A percentile compares a stretch with the other conserved stretches of the same genome.
Conservation (phyloP, 1,139 yeast genomes). For the Scheffersomyces parashehatae region DNA sequence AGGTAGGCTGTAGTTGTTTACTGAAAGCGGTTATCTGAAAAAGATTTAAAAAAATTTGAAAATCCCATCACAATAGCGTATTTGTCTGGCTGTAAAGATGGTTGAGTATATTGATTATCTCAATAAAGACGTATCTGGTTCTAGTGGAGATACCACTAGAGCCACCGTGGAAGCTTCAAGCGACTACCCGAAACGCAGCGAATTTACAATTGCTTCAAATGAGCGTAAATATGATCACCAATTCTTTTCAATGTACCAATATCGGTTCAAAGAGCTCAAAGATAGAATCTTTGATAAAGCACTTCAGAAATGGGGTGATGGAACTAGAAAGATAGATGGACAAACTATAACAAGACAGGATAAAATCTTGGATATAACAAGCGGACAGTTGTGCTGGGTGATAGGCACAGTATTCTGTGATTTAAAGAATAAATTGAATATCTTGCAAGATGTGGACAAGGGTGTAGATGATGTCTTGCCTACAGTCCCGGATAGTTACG, state of each 20-base stretch:
- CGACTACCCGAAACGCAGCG: slow-evolving; percentile 5
- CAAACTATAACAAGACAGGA: slow-evolving; percentile 40
- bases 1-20: too few relatives aligned
- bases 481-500: slow-evolving; percentile 27
- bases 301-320: slow-evolving; percentile 46
- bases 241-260: slow-evolving; percentile 71
- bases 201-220: slow-evolving; percentile 4
- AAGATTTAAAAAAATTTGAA: background rate
- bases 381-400: slow-evolving; percentile 80
- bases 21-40: background rate
- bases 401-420: slow-evolving; percentile 88
- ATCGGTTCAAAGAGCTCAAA: slow-evolving; percentile 57
- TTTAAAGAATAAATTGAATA: slow-evolving; percentile 80
- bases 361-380: slow-evolving; percentile 75
- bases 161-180: background rate
- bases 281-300: slow-evolving; percentile 54
- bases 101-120: slow-evolving; percentile 4
- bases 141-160: background rate
- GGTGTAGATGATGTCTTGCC: slow-evolving; percentile 56
- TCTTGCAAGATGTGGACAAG: slow-evolving; percentile 74
- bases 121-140: slow-evolving; percentile 2
- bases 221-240: slow-evolving; percentile 63
- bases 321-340: slow-evolving; percentile 38
- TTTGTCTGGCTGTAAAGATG: slow-evolving; percentile 1
- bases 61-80: background rate